Base-by-base conservation (phyloP, 148 eudicot species). In the Chenopodium quinoa region DNA sequence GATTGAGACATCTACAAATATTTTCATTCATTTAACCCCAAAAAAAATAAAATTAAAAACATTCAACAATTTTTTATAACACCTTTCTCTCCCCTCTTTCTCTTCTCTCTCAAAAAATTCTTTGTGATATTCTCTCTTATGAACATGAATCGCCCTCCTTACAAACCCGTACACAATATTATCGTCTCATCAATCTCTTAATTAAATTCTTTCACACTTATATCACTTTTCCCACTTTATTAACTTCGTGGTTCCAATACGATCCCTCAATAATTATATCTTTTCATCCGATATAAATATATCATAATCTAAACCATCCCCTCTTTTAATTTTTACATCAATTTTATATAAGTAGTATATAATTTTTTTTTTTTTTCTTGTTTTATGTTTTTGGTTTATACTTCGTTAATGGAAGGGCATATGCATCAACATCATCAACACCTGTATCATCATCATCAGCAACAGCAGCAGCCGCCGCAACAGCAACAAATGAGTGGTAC, bases 401-500 rank as follows among this genome's bases (percentile, higher is more conserved):
- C 6, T 56, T 6, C 20, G 62, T 1, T 62, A 13, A 89, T 91
- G 91, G 91, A 91, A 64, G 82, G 90, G 22, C 82, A 84, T 31
- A 73, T 14, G 67, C 74, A 83, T 46, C 87, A 80, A 9, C 89
- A 84, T 62, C 90, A 83, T 46, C 87, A 80, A 9, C 89, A 84
- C 47, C 90, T 79, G 0, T 86, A 88, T 1, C 84, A 79, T 0
- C 86, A 80, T 7, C 80, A 52, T 0, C 87, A 81, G 0, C 86
- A 83, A 2, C 74, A 75, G 8, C 86, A 80, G 8, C 83, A 79
- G 1, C 82, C 46, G 5, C 75, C 56, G 1, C 81, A 71, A 0
- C 85, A 72, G 1, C 80, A 82, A 0, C 82, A 72, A 23, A 58
- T 40, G 68, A 44, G 58, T 10, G 20, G 47, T 2, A 40, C 44